Evolutionary conservation across 257 asterid species (phyloP), one percentile per base, ranked within the genome.

Genomic region (Salvia splendens): DNA sequence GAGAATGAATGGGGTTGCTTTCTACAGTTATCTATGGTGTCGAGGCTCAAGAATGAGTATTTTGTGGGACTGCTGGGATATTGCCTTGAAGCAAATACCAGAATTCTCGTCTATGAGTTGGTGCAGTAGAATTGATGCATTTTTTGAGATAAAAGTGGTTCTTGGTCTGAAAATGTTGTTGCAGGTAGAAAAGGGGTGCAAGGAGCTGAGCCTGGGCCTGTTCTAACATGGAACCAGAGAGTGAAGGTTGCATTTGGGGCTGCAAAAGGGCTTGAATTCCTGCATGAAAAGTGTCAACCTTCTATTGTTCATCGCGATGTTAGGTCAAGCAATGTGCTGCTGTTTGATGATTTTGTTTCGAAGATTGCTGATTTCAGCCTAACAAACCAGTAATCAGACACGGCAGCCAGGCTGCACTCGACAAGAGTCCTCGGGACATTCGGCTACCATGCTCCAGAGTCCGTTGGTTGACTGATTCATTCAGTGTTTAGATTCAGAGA

Each of bases 361-460:
- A 91, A 91, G 68, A 78, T 91, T 57, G 96, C 96, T 20, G 98
- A 91, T 84, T 88, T 91, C 72, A 86, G 88, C 84, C 69, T 91
- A 84, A 83, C 95, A 5, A 88, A 85, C 70, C 95, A 85, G 85
- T 88, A 95, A 5, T 91, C 98, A 0, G 98, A 91, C 64, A 86
- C 96, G 0, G 95, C 98, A 30, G 96, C 96, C 15, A 80, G 95
- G 17, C 82, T 88, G 73, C 96, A 91, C 72, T 91, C 98, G 3
- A 91, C 96, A 0, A 77, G 98, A 75, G 98, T 91, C 54, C 80
- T 91, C 57, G 98, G 98, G 15, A 91, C 96, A 42, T 91, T 91
- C 36, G 98, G 98, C 71, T 88, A 91, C 77, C 98, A 88, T 77
- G 95, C 95, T 64, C 96, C 98, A n/a, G 98, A 91, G 96, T 91